Evolutionary conservation across 306 rosid species (phyloP).

Genomic region (Sesbania bispinosa): DNA sequence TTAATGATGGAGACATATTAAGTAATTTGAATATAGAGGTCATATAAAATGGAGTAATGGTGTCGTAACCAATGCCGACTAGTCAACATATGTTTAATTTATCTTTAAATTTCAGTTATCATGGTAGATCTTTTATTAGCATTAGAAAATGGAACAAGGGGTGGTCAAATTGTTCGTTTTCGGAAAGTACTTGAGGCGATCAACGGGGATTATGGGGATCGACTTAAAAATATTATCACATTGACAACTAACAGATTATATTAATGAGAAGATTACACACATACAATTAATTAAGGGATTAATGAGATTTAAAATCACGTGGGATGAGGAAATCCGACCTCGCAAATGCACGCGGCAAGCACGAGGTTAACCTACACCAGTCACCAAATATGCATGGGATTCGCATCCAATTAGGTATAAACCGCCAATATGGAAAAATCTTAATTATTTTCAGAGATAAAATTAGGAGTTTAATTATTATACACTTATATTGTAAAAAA

Average conservation of each 20-base stretch:
- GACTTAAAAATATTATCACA: constrained; percentile 29
- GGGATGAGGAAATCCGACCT: constrained; percentile 41
- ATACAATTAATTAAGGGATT: not conserved
- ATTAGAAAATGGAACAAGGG: not conserved
- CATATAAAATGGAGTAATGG: not conserved
- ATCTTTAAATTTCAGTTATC: no score
- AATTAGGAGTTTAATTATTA: no score
- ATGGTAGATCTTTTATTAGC: not conserved
- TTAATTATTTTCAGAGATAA: not conserved
- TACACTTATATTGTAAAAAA: no score
- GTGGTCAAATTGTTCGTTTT: not conserved
- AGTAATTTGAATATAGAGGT: not conserved
- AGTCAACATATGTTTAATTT: not conserved
- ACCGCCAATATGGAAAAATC: not conserved
- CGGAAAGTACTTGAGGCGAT: not conserved
- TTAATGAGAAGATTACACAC: not conserved
- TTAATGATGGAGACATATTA: not conserved
- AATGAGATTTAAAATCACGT: not conserved
- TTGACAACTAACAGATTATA: not conserved
- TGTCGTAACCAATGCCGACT: not conserved
- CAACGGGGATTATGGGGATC: constrained; percentile 19
- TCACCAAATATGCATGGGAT: not conserved
- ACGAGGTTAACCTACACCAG: not conserved
- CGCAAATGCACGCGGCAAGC: constrained; percentile 20
- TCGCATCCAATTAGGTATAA: constrained; percentile 22